These are phyloP conservation scores for Teratosphaeria nubilosa DNA, from an alignment of 2,329 filamentous ascomycete species.

Conservation along the genomic window DNA sequence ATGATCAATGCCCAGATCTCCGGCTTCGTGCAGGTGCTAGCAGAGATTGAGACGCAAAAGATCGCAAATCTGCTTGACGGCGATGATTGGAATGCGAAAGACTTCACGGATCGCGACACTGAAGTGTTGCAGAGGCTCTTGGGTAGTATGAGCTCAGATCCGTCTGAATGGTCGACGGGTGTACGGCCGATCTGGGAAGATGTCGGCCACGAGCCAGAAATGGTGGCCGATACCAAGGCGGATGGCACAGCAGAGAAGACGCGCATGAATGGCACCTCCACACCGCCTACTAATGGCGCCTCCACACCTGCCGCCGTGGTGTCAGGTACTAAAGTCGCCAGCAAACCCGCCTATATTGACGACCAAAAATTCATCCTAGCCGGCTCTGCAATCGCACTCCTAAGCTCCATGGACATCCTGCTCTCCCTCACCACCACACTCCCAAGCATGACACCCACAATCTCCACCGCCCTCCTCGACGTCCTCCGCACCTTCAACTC, in stretches of 20 bases:
- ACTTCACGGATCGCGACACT: constrained; percentile 57
- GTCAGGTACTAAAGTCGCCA: constrained; percentile 10
- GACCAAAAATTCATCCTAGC: constrained; percentile 79
- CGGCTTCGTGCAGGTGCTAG: constrained; percentile 63
- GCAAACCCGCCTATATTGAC: constrained; percentile 58
- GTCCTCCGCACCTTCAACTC: constrained; percentile 94
- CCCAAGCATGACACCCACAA: constrained; percentile 78
- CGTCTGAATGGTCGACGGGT: constrained; percentile 53
- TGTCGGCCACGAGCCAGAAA: constrained; percentile 10
- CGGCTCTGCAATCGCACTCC: constrained; percentile 68
- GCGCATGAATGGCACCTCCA: constrained; percentile 3
- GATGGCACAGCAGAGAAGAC: constrained; percentile 13
- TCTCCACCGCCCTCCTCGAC: constrained; percentile 67
- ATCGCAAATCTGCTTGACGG: constrained; percentile 68
- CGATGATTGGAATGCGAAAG: constrained; percentile 69
- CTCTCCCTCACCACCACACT: constrained; percentile 74
- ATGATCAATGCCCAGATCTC: constrained; percentile 74
- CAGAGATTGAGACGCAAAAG: constrained; percentile 62
- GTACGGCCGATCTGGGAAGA: constrained; percentile 41
- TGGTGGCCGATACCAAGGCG: constrained; percentile 22
- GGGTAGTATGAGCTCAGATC: constrained; percentile 60
- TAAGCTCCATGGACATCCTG: constrained; percentile 73
- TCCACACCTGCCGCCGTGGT: constrained; percentile 2
- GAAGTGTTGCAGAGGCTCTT: constrained; percentile 55
- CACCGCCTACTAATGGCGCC: constrained; percentile 5